These are phyloP conservation scores for Dentipellis sp. DNA, from an alignment of 768 basidiomycete species.

Conservation along the genomic window DNA sequence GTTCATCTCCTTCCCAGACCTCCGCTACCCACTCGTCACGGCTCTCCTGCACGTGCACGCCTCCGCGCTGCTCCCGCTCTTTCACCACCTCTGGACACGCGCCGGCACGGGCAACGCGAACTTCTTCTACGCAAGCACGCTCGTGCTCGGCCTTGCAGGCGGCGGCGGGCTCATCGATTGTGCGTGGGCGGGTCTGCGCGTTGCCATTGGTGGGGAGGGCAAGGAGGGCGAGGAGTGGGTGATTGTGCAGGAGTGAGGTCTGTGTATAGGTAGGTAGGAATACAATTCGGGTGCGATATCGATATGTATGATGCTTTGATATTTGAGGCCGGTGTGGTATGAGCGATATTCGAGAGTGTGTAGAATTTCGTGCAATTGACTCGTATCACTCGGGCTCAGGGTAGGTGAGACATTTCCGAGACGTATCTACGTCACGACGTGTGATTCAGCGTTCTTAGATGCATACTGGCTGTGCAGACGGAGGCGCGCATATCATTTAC, in stretches of 20 bases:
- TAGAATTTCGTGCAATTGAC: no score
- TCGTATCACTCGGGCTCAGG: no score
- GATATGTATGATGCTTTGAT: no score
- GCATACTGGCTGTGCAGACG: no score
- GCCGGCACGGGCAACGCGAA: slow-evolving; percentile 96
- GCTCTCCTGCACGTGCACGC: slow-evolving; percentile 78
- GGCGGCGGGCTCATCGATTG: slow-evolving; percentile 79
- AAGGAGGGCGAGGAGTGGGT: slow-evolving; percentile 40
- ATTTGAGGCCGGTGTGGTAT: no score
- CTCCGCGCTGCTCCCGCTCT: slow-evolving; percentile 77
- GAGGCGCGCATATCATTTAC: no score
- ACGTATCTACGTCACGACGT: no score
- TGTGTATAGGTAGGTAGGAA: neutral
- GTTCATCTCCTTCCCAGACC: slow-evolving; percentile 38
- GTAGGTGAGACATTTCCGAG: no score
- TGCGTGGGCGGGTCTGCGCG: slow-evolving; percentile 73
- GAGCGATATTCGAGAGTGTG: no score
- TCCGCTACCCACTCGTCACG: slow-evolving; percentile 81
- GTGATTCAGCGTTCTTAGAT: no score
- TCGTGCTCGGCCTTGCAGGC: slow-evolving; percentile 86
- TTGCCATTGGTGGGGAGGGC: slow-evolving; percentile 54
- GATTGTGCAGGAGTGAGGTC: slow-evolving; percentile 46
- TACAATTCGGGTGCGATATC: no score
- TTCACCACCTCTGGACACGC: slow-evolving; percentile 85
- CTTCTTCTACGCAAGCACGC: slow-evolving; percentile 93